Percentiles rank a stretch among this genome's conserved stretches.
phyloP scores from a whole-genome alignment of 108 stramenopile genomes.

The Fragilariopsis cylindrus region DNA sequence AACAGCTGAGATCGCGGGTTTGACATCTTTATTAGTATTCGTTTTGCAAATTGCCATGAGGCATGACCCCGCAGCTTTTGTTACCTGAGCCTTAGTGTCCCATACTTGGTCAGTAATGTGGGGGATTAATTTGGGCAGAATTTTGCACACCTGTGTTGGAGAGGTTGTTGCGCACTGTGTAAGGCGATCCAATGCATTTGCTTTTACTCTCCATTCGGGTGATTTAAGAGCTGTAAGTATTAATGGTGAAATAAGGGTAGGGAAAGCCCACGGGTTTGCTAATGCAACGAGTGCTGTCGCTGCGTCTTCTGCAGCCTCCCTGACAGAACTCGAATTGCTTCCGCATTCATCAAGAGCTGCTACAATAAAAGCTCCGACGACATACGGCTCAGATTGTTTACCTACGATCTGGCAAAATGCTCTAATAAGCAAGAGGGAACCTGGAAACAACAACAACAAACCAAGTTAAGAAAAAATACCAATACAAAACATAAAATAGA shows the following conservation, averaged over 20 bases:
- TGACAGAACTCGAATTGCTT: conserved; percentile 55
- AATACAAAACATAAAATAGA: too few relatives aligned
- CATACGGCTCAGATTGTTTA: conserved; percentile 71
- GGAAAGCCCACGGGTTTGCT: conserved; percentile 70
- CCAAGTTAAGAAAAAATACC: too few relatives aligned
- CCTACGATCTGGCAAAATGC: conserved; percentile 81
- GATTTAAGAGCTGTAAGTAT: conserved; percentile 71
- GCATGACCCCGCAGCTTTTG: conserved; percentile 76
- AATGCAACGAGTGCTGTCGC: conserved; percentile 57
- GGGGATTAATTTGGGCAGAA: conserved; percentile 89
- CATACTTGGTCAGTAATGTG: conserved; percentile 81
- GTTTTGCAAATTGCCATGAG: conserved; percentile 82
- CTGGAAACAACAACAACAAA: too few relatives aligned
- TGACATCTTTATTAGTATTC: conserved; percentile 84
- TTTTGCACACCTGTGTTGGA: conserved; percentile 56
- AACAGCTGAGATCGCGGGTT: conserved; percentile 85
- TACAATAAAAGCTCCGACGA: conserved; percentile 75
- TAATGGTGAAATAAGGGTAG: conserved; percentile 67
- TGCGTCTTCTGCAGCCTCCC: conserved; percentile 85
- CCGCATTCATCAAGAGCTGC: conserved; percentile 85
- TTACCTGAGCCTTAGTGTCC: conserved; percentile 94
- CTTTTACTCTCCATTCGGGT: conserved; percentile 87
- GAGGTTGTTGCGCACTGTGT: conserved; percentile 63
- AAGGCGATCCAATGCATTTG: conserved; percentile 69
- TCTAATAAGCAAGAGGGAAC: conserved; percentile 67